Percentiles rank a stretch among this genome's conserved stretches.
Evolutionary conservation across 2,329 filamentous ascomycete genomes (phyloP).

Genomic region (Rhynchosporium secalis): DNA sequence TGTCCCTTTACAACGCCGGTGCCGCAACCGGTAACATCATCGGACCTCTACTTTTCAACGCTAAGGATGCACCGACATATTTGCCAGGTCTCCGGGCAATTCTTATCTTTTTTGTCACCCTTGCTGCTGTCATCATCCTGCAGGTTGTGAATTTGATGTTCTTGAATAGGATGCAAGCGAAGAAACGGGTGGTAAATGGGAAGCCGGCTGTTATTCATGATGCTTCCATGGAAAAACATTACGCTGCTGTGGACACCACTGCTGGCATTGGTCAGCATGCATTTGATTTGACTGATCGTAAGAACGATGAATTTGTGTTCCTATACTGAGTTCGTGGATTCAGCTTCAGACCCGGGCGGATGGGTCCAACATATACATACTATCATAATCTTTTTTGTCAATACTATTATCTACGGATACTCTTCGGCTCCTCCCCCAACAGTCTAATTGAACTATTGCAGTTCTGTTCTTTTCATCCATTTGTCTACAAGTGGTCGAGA

Average conservation of each 20-base stretch:
- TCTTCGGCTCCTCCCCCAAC: too few species aligned
- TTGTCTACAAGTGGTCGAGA: too few species aligned
- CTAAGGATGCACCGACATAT: conserved; percentile 58
- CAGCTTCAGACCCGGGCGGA: too few species aligned
- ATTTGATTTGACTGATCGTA: conserved; percentile 62
- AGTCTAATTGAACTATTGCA: too few species aligned
- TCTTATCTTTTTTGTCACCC: conserved; percentile 53
- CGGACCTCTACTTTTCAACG: conserved; percentile 62
- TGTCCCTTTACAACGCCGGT: conserved; percentile 64
- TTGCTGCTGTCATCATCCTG: conserved; percentile 53
- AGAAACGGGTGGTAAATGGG: conserved; percentile 56
- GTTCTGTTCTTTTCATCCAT: too few species aligned
- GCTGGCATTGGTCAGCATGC: conserved; percentile 49
- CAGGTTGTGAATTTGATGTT: conserved; percentile 56
- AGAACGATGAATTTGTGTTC: conserved; percentile 70
- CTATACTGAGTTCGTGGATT: conserved; percentile 47
- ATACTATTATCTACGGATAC: too few species aligned
- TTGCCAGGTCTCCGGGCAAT: conserved; percentile 56
- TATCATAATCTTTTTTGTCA: too few species aligned
- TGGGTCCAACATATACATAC: neutral
- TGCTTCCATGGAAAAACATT: conserved; percentile 58
- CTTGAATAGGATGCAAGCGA: conserved; percentile 57
- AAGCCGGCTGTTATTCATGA: conserved; percentile 62
- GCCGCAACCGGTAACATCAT: conserved; percentile 65
- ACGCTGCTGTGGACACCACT: conserved; percentile 42